phyloP scores from a whole-genome alignment of 768 basidiomycete species.

The Trametes maxima region DNA sequence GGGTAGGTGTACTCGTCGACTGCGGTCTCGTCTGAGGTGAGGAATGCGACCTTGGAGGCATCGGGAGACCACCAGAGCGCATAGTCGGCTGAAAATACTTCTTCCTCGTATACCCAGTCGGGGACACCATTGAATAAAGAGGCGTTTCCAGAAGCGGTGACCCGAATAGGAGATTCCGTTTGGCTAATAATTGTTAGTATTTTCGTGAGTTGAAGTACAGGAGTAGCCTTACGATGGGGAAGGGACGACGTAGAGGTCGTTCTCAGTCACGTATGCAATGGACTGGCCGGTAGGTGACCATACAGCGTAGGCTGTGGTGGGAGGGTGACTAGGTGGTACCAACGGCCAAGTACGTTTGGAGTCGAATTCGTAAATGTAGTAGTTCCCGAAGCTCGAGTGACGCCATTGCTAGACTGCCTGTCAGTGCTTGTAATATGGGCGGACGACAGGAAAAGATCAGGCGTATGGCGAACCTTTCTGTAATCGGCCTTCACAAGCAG shows the following conservation, averaged over 20 bases:
- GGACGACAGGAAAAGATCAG: background rate
- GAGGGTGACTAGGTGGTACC: slow-evolving; percentile 65
- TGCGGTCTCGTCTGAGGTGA: slow-evolving; percentile 83
- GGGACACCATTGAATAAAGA: slow-evolving; percentile 93
- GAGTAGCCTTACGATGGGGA: slow-evolving; percentile 55
- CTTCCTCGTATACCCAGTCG: slow-evolving; percentile 98
- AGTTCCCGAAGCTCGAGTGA: slow-evolving; percentile 87
- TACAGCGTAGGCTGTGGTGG: slow-evolving; percentile 74
- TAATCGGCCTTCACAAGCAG: slow-evolving; percentile 79
- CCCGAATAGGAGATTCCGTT: slow-evolving; percentile 56
- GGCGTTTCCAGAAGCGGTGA: slow-evolving; percentile 80
- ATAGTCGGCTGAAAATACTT: slow-evolving; percentile 71
- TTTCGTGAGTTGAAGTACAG: background rate
- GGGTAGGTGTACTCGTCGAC: slow-evolving; percentile 90
- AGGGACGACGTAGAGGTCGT: slow-evolving; percentile 87
- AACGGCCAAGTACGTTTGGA: slow-evolving; percentile 72
- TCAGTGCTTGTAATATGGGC: background rate
- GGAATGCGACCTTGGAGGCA: slow-evolving; percentile 75
- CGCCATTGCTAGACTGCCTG: slow-evolving; percentile 82
- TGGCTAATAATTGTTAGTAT: slow-evolving; percentile 26
- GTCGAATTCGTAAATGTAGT: slow-evolving; percentile 84
- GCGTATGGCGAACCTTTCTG: slow-evolving; percentile 55
- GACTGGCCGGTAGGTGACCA: slow-evolving; percentile 88
- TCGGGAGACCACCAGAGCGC: slow-evolving; percentile 94
- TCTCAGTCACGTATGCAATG: slow-evolving; percentile 83